A percentile compares a stretch with the other conserved stretches of the same genome.
phyloP scores from a whole-genome alignment of 2,329 filamentous ascomycete genomes.

The Dothideomycetes sp. region DNA sequence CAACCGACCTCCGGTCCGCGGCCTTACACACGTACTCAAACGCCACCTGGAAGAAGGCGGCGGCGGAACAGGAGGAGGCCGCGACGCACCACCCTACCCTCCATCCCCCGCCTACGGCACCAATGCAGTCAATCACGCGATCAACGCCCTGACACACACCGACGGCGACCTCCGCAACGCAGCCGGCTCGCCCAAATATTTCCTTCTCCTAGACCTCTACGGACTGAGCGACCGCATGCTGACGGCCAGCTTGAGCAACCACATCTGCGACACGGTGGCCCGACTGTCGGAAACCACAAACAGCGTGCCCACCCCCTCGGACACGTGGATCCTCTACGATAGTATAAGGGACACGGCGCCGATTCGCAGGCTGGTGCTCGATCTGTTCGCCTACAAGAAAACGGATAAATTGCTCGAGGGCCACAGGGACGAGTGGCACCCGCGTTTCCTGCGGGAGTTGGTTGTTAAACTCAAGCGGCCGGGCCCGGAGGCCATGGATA shows the following conservation, averaged over 20 bases:
- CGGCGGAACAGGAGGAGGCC: no score
- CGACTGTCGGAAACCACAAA: slow-evolving; percentile 37
- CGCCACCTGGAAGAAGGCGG: no score
- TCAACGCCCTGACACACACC: slow-evolving; percentile 12
- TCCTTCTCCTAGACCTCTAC: slow-evolving; percentile 37
- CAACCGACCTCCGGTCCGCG: no score
- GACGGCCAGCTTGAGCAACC: slow-evolving; percentile 34
- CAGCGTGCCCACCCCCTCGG: slow-evolving; percentile 36
- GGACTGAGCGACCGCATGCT: slow-evolving; percentile 35
- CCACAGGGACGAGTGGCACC: slow-evolving; percentile 38
- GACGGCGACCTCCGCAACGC: slow-evolving; percentile 31
- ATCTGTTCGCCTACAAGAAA: slow-evolving; percentile 42
- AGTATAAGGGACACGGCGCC: slow-evolving; percentile 27
- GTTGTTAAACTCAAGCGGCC: slow-evolving; percentile 35
- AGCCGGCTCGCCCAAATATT: slow-evolving; percentile 38
- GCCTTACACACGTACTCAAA: no score
- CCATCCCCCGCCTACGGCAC: no score
- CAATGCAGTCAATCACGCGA: no score
- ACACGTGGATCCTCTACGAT: slow-evolving; percentile 38
- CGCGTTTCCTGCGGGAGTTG: slow-evolving; percentile 35
- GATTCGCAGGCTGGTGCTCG: slow-evolving; percentile 31
- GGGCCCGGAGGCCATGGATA: slow-evolving; percentile 27
- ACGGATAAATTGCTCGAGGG: slow-evolving; percentile 36
- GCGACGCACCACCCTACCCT: no score
- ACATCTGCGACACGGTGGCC: slow-evolving; percentile 31